Evolutionary conservation across 371 early-diverging fungal genomes (phyloP).

Genomic region (Nosema muscidifuracis): DNA sequence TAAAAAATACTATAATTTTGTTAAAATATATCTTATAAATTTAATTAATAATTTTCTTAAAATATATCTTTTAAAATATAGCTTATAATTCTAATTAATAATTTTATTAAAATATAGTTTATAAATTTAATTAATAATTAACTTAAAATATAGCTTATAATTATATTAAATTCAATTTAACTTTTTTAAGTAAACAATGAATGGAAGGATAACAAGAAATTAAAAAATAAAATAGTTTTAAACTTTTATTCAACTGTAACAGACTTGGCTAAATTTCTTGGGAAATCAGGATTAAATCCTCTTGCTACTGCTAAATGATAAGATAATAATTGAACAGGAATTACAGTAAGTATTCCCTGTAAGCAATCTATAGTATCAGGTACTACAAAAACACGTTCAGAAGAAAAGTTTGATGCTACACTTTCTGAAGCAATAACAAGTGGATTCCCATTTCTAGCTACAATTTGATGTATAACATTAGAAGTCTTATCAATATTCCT

Average conservation of each 20-base stretch:
- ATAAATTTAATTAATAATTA: too few relatives aligned
- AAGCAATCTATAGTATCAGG: constrained; percentile 79
- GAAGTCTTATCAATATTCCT: constrained; percentile 78
- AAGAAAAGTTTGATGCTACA: constrained; percentile 63
- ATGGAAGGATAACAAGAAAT: too few relatives aligned
- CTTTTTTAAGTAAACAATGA: too few relatives aligned
- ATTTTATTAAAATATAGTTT: too few relatives aligned
- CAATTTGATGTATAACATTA: constrained; percentile 86
- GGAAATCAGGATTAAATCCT: constrained; percentile 94
- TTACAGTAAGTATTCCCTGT: constrained; percentile 75
- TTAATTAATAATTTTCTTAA: too few relatives aligned
- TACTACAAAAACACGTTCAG: constrained; percentile 69
- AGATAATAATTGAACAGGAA: constrained; percentile 88
- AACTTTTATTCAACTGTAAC: constrained; percentile 64
- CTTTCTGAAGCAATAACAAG: constrained; percentile 75
- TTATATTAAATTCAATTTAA: too few relatives aligned
- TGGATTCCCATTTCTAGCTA: constrained; percentile 87
- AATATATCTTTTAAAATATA: background rate
- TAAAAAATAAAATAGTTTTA: too few relatives aligned
- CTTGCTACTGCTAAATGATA: constrained; percentile 88
- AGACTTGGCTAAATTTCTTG: constrained; percentile 88
- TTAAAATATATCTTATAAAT: too few relatives aligned
- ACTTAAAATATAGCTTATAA: too few relatives aligned
- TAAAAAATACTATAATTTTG: too few relatives aligned
- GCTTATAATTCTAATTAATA: too few relatives aligned